Percentiles rank a stretch among this genome's conserved stretches.
These are phyloP conservation scores for Raphanus hybrid DNA, from an alignment of 441 rosid species.

Conservation along the genomic window DNA sequence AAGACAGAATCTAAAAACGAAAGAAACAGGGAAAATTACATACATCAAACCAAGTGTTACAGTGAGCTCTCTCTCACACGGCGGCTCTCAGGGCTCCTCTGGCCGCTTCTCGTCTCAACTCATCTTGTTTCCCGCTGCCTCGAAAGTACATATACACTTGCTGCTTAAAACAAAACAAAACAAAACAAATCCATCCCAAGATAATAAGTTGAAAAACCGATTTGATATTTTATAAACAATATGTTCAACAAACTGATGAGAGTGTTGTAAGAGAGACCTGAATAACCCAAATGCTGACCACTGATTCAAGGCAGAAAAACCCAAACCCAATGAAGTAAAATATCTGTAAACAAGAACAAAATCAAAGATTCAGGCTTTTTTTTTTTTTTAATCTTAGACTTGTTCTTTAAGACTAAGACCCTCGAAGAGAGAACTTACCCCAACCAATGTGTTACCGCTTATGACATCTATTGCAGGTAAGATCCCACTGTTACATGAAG, in stretches of 20 bases:
- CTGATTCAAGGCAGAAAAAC: constrained; percentile 71
- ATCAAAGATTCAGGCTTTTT: too few relatives aligned
- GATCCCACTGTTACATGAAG: constrained; percentile 67
- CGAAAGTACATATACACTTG: constrained; percentile 95
- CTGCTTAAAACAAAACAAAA: constrained; percentile 47
- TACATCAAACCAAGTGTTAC: constrained; percentile 30
- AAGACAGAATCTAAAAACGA: not conserved
- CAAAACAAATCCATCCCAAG: constrained; percentile 4
- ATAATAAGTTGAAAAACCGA: not conserved
- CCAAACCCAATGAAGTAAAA: constrained; percentile 91
- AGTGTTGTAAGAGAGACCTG: constrained; percentile 52
- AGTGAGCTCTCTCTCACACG: constrained; percentile 41
- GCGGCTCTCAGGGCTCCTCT: constrained; percentile 83
- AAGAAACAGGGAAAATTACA: constrained; percentile 21
- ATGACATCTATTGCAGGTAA: constrained; percentile 75
- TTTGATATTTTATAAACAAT: not conserved
- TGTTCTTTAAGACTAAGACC: not conserved
- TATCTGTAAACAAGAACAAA: constrained; percentile 49
- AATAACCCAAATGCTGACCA: constrained; percentile 89
- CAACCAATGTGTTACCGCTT: constrained; percentile 49
- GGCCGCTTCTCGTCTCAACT: constrained; percentile 71
- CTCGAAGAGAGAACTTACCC: constrained; percentile 58
- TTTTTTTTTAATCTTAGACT: not conserved
- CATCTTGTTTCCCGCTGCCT: constrained; percentile 82
- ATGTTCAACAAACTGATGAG: constrained; percentile 1